Evolutionary conservation across 352 stramenopile genomes (phyloP).

Genomic region (Globisporangium alternatum): DNA sequence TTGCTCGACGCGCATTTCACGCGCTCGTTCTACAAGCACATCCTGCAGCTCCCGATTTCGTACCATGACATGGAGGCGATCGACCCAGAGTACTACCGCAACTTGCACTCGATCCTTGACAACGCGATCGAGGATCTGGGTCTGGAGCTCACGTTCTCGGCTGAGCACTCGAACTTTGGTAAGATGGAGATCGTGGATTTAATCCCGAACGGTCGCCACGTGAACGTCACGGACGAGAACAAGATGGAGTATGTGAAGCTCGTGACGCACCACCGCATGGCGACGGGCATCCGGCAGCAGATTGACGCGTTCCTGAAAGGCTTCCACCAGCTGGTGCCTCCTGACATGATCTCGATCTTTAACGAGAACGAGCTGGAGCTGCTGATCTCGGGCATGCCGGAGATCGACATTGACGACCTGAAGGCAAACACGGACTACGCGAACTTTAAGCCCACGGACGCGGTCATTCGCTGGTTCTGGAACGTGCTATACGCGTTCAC

Average conservation of each 20-base stretch:
- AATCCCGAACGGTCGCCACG: constrained; percentile 83
- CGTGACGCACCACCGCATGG: constrained; percentile 99
- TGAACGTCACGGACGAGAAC: constrained; percentile 91
- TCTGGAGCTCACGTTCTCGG: constrained; percentile 92
- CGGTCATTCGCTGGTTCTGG: constrained; percentile 94
- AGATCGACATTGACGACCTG: constrained; percentile 94
- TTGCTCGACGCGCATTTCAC: constrained; percentile 99
- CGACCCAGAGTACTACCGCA: constrained; percentile 95
- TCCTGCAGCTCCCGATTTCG: constrained; percentile 95
- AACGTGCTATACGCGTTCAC: constrained; percentile 88
- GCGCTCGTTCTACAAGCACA: constrained; percentile 98
- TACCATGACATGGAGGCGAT: constrained; percentile 99
- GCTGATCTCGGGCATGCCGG: constrained; percentile 90
- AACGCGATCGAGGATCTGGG: constrained; percentile 82
- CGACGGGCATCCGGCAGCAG: constrained; percentile 95
- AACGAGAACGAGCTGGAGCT: constrained; percentile 94
- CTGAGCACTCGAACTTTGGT: constrained; percentile 89
- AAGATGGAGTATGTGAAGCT: constrained; percentile 93
- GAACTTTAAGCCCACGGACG: constrained; percentile 89
- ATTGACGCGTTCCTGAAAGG: constrained; percentile 89
- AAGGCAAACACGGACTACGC: constrained; percentile 93
- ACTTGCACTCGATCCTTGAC: constrained; percentile 90
- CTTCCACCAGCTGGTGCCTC: constrained; percentile 90
- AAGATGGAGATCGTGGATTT: constrained; percentile 88
- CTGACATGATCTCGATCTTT: constrained; percentile 91